Evolutionary conservation across 441 rosid genomes (phyloP).

Genomic region (Syzygium syzygioides): DNA sequence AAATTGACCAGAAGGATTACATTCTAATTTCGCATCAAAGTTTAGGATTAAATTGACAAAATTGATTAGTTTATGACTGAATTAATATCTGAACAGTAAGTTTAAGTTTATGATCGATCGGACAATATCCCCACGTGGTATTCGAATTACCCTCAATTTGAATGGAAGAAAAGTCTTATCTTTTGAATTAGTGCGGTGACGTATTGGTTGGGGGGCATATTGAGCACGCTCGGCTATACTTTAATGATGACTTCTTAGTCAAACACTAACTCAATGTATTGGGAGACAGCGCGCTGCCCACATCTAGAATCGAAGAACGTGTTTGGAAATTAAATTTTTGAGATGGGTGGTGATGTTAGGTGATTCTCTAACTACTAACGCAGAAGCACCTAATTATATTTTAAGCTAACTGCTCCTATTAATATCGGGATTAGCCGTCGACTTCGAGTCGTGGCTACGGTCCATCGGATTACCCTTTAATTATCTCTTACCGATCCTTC

Average conservation of each 20-base stretch:
- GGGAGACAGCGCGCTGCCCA: not conserved
- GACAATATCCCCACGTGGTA: not conserved
- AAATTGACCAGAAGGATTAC: accelerated
- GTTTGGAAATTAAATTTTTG: not conserved
- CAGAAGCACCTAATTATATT: no score
- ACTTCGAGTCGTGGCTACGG: not conserved
- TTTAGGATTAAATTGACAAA: not conserved
- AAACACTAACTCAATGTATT: not conserved
- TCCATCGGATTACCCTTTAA: not conserved
- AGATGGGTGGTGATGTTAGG: not conserved
- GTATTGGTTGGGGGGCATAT: not conserved
- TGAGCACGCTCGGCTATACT: not conserved
- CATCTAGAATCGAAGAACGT: not conserved
- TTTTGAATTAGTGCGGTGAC: not conserved
- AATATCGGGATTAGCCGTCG: not conserved
- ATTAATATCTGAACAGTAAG: accelerated
- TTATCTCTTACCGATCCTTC: not conserved
- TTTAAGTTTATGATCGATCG: not conserved
- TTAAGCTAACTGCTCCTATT: not conserved
- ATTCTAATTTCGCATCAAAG: accelerated
- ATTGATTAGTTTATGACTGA: accelerated
- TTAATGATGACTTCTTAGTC: not conserved
- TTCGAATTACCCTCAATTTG: not conserved
- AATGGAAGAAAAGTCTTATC: not conserved
- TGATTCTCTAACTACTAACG: not conserved